Evolutionary conservation across 495 filamentous ascomycete genomes (phyloP).

Genomic region (Penicillium herquei): DNA sequence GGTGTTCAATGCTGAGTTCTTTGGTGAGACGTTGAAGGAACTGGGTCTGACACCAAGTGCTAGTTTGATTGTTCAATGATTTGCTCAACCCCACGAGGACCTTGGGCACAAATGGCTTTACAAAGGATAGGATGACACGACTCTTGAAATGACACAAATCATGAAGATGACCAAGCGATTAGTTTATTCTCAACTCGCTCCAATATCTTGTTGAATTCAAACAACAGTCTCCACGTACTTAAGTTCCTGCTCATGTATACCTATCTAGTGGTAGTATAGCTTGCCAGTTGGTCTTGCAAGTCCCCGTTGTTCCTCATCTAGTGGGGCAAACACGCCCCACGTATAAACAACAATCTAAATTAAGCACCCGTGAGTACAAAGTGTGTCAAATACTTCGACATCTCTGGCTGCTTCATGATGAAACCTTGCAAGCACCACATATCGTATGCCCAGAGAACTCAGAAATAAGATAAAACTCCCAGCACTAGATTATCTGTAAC

Average conservation of each 20-base stretch:
- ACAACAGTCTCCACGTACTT: too few relatives aligned
- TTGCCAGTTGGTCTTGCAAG: not conserved
- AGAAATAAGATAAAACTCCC: too few relatives aligned
- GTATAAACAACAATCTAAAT: too few relatives aligned
- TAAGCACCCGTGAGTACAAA: too few relatives aligned
- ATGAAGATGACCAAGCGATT: not conserved
- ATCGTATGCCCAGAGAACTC: too few relatives aligned
- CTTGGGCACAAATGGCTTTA: constrained; percentile 7
- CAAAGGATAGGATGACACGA: constrained; percentile 12
- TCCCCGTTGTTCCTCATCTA: not conserved
- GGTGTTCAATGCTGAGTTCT: constrained; percentile 74
- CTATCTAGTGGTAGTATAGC: too few relatives aligned
- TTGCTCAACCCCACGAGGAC: not conserved
- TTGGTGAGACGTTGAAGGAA: constrained; percentile 88
- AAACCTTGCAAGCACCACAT: too few relatives aligned
- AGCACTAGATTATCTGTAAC: not conserved
- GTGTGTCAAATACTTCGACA: too few relatives aligned
- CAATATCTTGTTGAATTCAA: too few relatives aligned
- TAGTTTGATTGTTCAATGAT: constrained; percentile 70
- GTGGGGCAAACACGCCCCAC: too few relatives aligned
- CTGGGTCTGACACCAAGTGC: constrained; percentile 87
- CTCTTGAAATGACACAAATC: not conserved
- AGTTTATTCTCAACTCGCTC: not conserved
- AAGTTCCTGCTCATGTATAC: too few relatives aligned
- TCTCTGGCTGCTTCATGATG: too few relatives aligned